Evolutionary conservation across 2,329 filamentous ascomycete species (phyloP).

Genomic region (Paramyrothecium sp.): DNA sequence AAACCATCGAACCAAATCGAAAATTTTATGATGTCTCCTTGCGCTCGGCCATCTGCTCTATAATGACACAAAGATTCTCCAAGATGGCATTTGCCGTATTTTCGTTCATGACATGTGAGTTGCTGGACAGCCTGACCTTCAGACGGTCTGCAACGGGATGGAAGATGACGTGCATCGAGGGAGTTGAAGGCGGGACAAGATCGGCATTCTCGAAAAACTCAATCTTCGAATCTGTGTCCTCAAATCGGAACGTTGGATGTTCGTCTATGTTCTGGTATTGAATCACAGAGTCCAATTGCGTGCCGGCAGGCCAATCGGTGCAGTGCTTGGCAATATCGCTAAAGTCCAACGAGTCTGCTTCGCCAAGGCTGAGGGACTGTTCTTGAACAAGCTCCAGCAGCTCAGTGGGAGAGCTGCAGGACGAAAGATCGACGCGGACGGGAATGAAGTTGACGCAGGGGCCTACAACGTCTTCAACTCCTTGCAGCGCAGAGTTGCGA

Average conservation of each 20-base stretch:
- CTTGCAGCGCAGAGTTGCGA: conserved; percentile 32
- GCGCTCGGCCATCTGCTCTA: neutral
- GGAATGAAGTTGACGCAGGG: conserved; percentile 40
- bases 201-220: conserved; percentile 6
- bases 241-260: conserved; percentile 7
- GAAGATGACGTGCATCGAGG: neutral
- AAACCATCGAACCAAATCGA: no score
- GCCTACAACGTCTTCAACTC: conserved; percentile 31
- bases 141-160: conserved; percentile 3
- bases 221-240: neutral
- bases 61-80: neutral
- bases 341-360: conserved; percentile 13
- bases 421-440: conserved; percentile 30
- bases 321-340: conserved; percentile 13
- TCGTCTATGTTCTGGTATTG: conserved; percentile 20
- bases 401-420: conserved; percentile 1
- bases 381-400: conserved; percentile 10
- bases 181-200: neutral
- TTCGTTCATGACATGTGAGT: conserved; percentile 2
- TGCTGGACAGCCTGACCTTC: neutral
- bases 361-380: conserved; percentile 8
- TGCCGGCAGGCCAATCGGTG: conserved; percentile 10
- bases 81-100: neutral
- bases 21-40: no score
- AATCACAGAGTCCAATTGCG: conserved; percentile 9